Percentiles rank a stretch among this genome's conserved stretches.
Conservation (phyloP, 345 rosid species). For the Pelargonium nanum region DNA sequence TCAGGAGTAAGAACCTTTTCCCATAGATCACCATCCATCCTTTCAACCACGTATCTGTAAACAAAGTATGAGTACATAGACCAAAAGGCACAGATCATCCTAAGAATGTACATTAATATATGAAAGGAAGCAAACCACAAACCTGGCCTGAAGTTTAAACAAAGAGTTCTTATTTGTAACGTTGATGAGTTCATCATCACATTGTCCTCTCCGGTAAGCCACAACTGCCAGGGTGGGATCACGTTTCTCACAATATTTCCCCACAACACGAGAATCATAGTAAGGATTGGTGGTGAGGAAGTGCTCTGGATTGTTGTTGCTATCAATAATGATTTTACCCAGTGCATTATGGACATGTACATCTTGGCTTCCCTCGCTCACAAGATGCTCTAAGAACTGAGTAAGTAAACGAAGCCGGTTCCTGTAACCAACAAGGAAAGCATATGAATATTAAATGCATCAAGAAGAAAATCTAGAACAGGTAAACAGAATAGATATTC, state of each 20-base stretch:
- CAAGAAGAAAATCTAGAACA: constrained; percentile 23
- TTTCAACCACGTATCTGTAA: constrained; percentile 89
- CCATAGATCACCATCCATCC: constrained; percentile 99
- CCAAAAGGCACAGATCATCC: constrained; percentile 4
- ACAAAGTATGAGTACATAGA: constrained; percentile 16
- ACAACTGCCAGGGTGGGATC: constrained; percentile 99
- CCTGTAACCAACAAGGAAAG: constrained; percentile 24
- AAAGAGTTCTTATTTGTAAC: constrained; percentile 94
- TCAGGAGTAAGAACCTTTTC: constrained; percentile 86
- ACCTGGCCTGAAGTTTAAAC: constrained; percentile 98
- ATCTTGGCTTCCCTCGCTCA: constrained; percentile 99
- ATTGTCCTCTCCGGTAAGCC: constrained; percentile 94
- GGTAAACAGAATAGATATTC: constrained; percentile 23
- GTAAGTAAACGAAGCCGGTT: constrained; percentile 99
- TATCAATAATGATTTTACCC: constrained; percentile 97
- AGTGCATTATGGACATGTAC: constrained; percentile 98
- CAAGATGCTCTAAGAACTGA: constrained; percentile 98
- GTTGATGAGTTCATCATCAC: constrained; percentile 92
- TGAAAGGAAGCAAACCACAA: constrained; percentile 13
- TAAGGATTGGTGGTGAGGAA: constrained; percentile 97
- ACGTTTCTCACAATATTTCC: constrained; percentile 98
- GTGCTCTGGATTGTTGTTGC: constrained; percentile 98
- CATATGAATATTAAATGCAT: not conserved
- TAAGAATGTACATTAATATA: constrained; percentile 5
- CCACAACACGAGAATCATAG: constrained; percentile 95